Conservation (phyloP, 768 basidiomycete species). For the Strobilomyces echinocephalus region DNA sequence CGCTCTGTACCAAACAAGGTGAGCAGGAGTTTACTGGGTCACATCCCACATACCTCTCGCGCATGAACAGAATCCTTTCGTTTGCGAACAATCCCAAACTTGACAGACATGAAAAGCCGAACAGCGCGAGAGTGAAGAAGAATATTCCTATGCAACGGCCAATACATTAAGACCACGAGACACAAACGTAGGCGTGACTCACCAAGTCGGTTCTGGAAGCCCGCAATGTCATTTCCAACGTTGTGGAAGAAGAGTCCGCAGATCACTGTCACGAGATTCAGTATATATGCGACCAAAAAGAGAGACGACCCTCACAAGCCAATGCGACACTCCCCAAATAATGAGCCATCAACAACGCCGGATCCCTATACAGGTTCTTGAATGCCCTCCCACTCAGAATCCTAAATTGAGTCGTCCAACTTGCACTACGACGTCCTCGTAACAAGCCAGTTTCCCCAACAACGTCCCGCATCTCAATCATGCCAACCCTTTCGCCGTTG, state of each 20-base stretch:
- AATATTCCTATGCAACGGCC: constrained; percentile 60
- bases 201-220: constrained; percentile 95
- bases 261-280: constrained; percentile 48
- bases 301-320: constrained; percentile 56
- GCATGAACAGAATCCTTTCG: constrained; percentile 94
- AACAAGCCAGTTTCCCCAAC: constrained; percentile 62
- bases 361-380: constrained; percentile 96
- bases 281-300: not conserved
- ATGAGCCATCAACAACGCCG: constrained; percentile 85
- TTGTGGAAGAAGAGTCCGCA: constrained; percentile 93
- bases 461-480: constrained; percentile 57
- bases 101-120: constrained; percentile 94
- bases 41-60: constrained; percentile 68
- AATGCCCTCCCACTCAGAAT: constrained; percentile 95
- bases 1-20: constrained; percentile 46
- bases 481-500: constrained; percentile 28
- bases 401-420: constrained; percentile 85
- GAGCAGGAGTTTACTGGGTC: not conserved
- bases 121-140: constrained; percentile 95
- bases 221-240: constrained; percentile 88
- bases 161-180: not conserved
- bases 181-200: constrained; percentile 9
- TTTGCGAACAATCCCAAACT: constrained; percentile 92
- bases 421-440: constrained; percentile 74
- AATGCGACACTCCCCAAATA: constrained; percentile 80